A percentile compares a stretch with the other conserved stretches of the same genome.
Evolutionary conservation across 2,329 filamentous ascomycete species (phyloP).

Genomic region (Blastomyces gilchristii): DNA sequence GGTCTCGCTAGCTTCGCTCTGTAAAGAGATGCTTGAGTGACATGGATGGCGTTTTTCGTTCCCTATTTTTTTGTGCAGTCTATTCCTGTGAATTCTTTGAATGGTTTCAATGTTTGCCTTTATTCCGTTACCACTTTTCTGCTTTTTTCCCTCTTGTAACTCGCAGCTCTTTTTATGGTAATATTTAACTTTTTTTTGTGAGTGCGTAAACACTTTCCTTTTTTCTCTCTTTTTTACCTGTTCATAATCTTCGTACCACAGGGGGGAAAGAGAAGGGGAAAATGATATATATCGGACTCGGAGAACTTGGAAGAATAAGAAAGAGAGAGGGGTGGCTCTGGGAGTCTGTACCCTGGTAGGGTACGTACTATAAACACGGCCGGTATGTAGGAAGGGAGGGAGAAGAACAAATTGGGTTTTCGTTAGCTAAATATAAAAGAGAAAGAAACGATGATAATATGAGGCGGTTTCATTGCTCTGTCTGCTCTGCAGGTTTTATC

Average conservation of each 20-base stretch:
- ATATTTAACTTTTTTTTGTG: slow-evolving; percentile 1
- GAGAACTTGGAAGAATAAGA: not conserved
- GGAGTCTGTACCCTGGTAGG: too few relatives aligned
- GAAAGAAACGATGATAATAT: too few relatives aligned
- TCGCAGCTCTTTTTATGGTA: slow-evolving; percentile 4
- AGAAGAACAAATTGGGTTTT: too few relatives aligned
- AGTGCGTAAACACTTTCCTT: not conserved
- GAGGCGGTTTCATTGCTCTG: too few relatives aligned
- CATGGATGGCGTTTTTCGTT: slow-evolving; percentile 5
- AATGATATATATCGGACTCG: not conserved
- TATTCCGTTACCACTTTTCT: not conserved
- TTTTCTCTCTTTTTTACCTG: not conserved
- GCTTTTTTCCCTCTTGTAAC: not conserved
- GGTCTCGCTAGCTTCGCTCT: slow-evolving; percentile 37
- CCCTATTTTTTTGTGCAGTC: not conserved
- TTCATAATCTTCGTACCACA: not conserved
- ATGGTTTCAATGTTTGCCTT: not conserved
- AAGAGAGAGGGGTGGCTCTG: not conserved
- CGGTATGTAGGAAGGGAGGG: too few relatives aligned
- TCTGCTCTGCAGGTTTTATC: too few relatives aligned
- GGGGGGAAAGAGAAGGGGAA: not conserved
- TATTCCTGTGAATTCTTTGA: slow-evolving; percentile 6
- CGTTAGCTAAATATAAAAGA: too few relatives aligned
- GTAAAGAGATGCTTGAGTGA: slow-evolving; percentile 22
- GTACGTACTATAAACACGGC: too few relatives aligned